Evolutionary conservation across 768 basidiomycete genomes (phyloP).

Genomic region (Psilocybe sp.): DNA sequence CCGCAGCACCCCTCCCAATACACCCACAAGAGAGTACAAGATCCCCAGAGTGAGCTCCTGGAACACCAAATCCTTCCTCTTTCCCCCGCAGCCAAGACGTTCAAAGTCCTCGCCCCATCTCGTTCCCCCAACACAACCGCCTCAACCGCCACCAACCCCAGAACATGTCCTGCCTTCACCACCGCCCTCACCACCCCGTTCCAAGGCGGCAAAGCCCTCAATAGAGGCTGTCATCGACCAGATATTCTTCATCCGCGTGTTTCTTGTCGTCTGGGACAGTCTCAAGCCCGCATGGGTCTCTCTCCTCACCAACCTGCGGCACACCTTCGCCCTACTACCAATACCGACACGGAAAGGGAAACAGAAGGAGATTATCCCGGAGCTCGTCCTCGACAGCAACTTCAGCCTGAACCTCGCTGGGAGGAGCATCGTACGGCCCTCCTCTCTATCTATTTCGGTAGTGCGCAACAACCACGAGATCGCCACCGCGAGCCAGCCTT

Average conservation of each 20-base stretch:
- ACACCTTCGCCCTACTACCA: constrained; percentile 10
- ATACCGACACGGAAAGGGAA: constrained; percentile 15
- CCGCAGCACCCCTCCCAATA: constrained; percentile 57
- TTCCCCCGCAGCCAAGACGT: constrained; percentile 29
- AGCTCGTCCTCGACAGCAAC: constrained; percentile 7
- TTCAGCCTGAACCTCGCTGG: background rate
- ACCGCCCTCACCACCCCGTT: constrained; percentile 22
- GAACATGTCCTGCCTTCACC: constrained; percentile 16
- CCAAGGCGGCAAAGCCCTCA: constrained; percentile 30
- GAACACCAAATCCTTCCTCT: constrained; percentile 53
- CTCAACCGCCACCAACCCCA: constrained; percentile 12
- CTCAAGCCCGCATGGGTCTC: constrained; percentile 63
- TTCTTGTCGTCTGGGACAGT: constrained; percentile 67
- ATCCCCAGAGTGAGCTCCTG: constrained; percentile 53
- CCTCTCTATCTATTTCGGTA: background rate
- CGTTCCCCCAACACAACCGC: constrained; percentile 26
- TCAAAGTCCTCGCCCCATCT: constrained; percentile 52
- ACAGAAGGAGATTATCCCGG: constrained; percentile 9
- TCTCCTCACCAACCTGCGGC: constrained; percentile 20
- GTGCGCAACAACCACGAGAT: background rate
- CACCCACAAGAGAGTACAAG: constrained; percentile 30
- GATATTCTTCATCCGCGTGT: constrained; percentile 69
- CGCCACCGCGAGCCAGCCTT: constrained; percentile 6
- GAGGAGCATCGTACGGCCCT: background rate
- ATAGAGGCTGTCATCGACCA: constrained; percentile 49